Evolutionary conservation across 2,329 filamentous ascomycete species (phyloP).

Genomic region (Fusarium sp.): DNA sequence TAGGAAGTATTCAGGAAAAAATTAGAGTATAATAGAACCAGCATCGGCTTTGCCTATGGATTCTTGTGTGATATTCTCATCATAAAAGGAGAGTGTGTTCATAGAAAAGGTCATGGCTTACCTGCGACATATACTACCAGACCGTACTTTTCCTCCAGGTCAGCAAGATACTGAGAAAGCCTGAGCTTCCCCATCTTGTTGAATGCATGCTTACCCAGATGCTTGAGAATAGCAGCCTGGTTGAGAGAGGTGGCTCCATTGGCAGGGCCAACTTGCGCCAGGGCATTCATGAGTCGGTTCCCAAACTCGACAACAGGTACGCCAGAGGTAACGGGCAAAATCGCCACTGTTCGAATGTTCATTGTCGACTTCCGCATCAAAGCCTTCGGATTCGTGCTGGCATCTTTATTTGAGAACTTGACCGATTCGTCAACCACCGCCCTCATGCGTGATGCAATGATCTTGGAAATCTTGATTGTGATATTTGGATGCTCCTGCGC

Average conservation of each 20-base stretch:
- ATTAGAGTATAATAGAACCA: conserved; percentile 72
- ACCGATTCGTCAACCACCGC: conserved; percentile 85
- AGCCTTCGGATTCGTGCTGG: conserved; percentile 63
- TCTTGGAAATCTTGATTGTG: conserved; percentile 98
- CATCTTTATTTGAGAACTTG: conserved; percentile 72
- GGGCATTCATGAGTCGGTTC: conserved; percentile 85
- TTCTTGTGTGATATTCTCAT: conserved; percentile 59
- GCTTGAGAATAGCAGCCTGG: conserved; percentile 92
- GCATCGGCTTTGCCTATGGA: conserved; percentile 65
- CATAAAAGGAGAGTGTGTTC: conserved; percentile 50
- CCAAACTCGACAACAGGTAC: conserved; percentile 96
- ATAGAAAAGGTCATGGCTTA: conserved; percentile 53
- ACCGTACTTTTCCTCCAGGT: conserved; percentile 96
- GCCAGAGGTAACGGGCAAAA: conserved; percentile 89
- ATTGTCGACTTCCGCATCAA: conserved; percentile 81
- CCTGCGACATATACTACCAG: conserved; percentile 93
- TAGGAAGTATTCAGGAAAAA: conserved; percentile 68
- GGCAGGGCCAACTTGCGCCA: conserved; percentile 87
- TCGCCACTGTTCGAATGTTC: conserved; percentile 91
- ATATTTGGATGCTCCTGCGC: conserved; percentile 97
- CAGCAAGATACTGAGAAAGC: conserved; percentile 93
- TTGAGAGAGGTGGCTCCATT: conserved; percentile 94
- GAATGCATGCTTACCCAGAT: conserved; percentile 95
- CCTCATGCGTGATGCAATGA: conserved; percentile 95
- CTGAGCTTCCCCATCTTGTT: conserved; percentile 98